Evolutionary conservation across 169 alveolate genomes (phyloP), one percentile per base, ranked within the genome.

Genomic region (Plasmodium vivax): DNA sequence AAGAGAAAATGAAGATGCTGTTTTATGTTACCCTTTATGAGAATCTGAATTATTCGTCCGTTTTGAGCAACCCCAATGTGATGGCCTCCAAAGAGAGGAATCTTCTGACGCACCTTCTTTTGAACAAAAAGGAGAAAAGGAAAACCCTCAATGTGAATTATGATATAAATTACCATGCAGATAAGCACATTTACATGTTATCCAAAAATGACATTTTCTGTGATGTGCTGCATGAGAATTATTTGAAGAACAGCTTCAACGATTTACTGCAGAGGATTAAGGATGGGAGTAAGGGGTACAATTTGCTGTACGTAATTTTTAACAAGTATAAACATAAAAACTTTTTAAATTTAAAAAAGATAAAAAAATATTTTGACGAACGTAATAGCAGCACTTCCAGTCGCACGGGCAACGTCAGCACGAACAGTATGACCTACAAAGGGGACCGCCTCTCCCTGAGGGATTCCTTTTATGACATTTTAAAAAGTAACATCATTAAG

Each of bases 221-320:
- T 82, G 82, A 92, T 58, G 77, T 92, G 41, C 58, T 92, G 5
- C 95, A 92, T 82, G 95, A 62, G 45, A 71, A 92, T 82, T 92
- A 92, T 82, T 38, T 92, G 56, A 82, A 72, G 83, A 62, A 92
- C 56, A 81, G 71, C 56, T 79, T 92, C 68, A 92, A 82, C 58
- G 92, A 92, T 82, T 92, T 92, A 34, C 19, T 92, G 43, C 56
- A 34, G 62, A 82, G 92, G 43, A 83, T 92, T 82, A 81, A 83
- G 75, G 83, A 82, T 34, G 92, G 95, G 32, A 73, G 95, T 45
- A 92, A 32, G 45, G 95, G 95, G 34, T 92, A 92, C 83, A 92
- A 82, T 72, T 41, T 82, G 19, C 58, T 92, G 83, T 23, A 81
- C 43, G 47, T 92, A 3, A 92, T 92, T 43, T 82, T 92, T 92